phyloP scores from a whole-genome alignment of 805 yeast species.

The Lipomyces spencermartinsiae region DNA sequence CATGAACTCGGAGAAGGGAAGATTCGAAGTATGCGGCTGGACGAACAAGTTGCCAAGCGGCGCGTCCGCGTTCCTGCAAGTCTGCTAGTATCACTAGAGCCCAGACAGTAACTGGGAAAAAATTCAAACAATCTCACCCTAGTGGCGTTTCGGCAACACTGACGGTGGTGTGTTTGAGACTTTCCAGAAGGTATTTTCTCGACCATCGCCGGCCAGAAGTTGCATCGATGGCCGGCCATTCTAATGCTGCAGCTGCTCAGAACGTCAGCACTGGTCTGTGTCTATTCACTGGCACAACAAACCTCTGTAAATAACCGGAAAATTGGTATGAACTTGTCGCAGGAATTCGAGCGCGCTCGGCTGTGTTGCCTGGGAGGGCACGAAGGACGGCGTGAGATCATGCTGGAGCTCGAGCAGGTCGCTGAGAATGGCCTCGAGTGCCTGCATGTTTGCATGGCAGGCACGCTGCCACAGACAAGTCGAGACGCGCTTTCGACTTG shows the following conservation, averaged over 20 bases:
- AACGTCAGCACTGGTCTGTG: not conserved
- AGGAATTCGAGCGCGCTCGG: constrained; percentile 31
- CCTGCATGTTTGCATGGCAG: not conserved
- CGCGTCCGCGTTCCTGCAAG: constrained; percentile 49
- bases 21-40: constrained; percentile 42
- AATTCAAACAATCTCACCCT: constrained; percentile 22
- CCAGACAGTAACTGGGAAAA: not conserved
- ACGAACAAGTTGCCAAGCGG: constrained; percentile 46
- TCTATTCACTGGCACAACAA: not conserved
- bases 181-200: constrained; percentile 18
- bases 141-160: constrained; percentile 33
- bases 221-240: constrained; percentile 35
- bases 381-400: constrained; percentile 33
- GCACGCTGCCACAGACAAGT: not conserved
- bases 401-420: constrained; percentile 26
- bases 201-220: constrained; percentile 23
- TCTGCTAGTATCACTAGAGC: not conserved
- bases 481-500: no score
- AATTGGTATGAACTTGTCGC: constrained; percentile 30
- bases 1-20: constrained; percentile 42
- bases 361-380: constrained; percentile 6
- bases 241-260: constrained; percentile 21
- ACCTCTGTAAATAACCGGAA: constrained; percentile 32
- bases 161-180: constrained; percentile 13
- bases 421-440: constrained; percentile 7